Evolutionary conservation across 176 grass and related monocot species (phyloP).

Genomic region (Tuctoria greenei): DNA sequence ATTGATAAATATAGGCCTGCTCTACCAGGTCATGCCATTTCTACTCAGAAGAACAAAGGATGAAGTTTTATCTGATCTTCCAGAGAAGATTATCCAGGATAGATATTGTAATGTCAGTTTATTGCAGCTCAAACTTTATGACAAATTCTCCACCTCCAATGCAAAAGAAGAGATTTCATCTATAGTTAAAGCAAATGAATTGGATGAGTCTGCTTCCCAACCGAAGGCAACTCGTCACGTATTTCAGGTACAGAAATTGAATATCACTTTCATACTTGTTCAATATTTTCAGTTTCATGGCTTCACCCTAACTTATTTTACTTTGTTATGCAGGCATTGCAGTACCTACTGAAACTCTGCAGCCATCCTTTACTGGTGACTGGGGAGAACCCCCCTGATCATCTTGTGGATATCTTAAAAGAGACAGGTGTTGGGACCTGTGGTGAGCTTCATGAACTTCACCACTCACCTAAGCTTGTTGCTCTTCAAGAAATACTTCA

Average conservation of each 20-base stretch:
- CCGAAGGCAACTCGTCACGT: slow-evolving; percentile 92
- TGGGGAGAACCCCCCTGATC: slow-evolving; percentile 63
- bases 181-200: slow-evolving; percentile 70
- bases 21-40: slow-evolving; percentile 92
- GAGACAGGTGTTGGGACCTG: slow-evolving; percentile 57
- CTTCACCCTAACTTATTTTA: slow-evolving; percentile 14
- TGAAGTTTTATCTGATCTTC: slow-evolving; percentile 98
- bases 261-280: slow-evolving; percentile 7
- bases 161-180: slow-evolving; percentile 84
- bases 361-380: slow-evolving; percentile 88
- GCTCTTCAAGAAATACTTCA: slow-evolving; percentile 99
- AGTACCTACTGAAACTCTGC: slow-evolving; percentile 92
- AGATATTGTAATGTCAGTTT: slow-evolving; percentile 85
- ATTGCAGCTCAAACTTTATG: slow-evolving; percentile 92
- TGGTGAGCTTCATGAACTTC: slow-evolving; percentile 83
- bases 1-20: slow-evolving; percentile 23
- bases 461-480: slow-evolving; percentile 95
- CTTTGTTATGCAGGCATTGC: slow-evolving; percentile 66
- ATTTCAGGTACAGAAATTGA: slow-evolving; percentile 68
- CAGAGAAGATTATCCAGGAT: slow-evolving; percentile 99
- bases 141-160: slow-evolving; percentile 88
- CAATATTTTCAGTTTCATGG: background rate
- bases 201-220: slow-evolving; percentile 47
- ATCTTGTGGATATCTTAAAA: slow-evolving; percentile 56
- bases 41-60: slow-evolving; percentile 97